Evolutionary conservation across 2,329 filamentous ascomycete species (phyloP), one percentile per base, ranked within the genome.

Genomic region (Ramularia collo-cygni): DNA sequence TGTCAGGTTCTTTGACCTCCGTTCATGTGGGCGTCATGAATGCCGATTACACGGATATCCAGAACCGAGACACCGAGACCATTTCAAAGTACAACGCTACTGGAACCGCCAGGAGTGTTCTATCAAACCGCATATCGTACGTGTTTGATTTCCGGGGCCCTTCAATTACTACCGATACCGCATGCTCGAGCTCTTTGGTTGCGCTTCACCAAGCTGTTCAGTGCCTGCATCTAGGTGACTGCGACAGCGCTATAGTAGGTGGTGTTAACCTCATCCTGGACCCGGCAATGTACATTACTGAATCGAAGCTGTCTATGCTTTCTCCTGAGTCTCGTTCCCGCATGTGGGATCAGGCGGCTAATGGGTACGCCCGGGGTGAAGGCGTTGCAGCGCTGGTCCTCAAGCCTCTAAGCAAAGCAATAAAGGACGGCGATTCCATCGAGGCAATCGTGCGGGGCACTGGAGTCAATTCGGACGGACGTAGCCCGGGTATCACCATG

Each of bases 321-420:
- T 44, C 40, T 13, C 56, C 58, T 1, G 51, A 50, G 13, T 61
- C 63, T 3, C 35, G 44, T 16, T 48, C 39, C 30, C 44, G 40
- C 13, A 60, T 57, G 24, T 66, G 61, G 43, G 55, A 58, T 10
- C 57, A 52, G 2, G 54, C 53, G 2, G 74, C 70, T 0, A 58
- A 74, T 46, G 74, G 71, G 4, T 74, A 65, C 53, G 71, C 64
- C 15, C 65, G 74, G 0, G 72, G 71, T 12, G 76, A 79, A 37
- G 75, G 74, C 1, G 56, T 75, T 6, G 66, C 67, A 1, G 59
- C 63, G 1, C 46, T 79, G 0, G 55, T 78, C 0, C 46, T 81
- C 0, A 79, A 79, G 52, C 60, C 54, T 1, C 51, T 79, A 1
- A 57, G 52, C 4, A 54, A 64, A 1, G 77, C 77, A 0, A 40